phyloP scores from a whole-genome alignment of 176 grass and related monocot species.

The Typha latifolia region DNA sequence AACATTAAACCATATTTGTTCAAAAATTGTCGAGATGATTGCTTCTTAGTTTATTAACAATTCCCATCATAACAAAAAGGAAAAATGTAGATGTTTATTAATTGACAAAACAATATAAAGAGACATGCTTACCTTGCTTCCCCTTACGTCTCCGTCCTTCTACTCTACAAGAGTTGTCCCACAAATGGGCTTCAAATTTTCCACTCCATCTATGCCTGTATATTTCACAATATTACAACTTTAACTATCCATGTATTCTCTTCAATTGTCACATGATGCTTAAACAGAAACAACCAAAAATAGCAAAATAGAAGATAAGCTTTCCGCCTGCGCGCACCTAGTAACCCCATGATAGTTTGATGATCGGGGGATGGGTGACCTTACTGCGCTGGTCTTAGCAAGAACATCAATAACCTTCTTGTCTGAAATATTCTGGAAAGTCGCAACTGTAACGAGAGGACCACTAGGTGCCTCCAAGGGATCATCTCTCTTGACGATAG shows the following conservation, averaged over 20 bases:
- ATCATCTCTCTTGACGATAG: slow-evolving; percentile 43
- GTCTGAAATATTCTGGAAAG: slow-evolving; percentile 9
- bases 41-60: neutral
- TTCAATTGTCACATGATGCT: neutral
- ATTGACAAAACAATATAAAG: neutral
- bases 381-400: slow-evolving; percentile 14
- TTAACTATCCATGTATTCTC: neutral
- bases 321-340: slow-evolving; percentile 34
- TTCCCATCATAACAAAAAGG: neutral
- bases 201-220: slow-evolving; percentile 94
- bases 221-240: slow-evolving; percentile 10
- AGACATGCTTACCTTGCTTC: slow-evolving; percentile 57
- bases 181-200: slow-evolving; percentile 93
- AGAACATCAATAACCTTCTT: slow-evolving; percentile 16
- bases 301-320: slow-evolving; percentile 1
- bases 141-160: slow-evolving; percentile 90
- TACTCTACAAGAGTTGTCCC: slow-evolving; percentile 85
- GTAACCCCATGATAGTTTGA: slow-evolving; percentile 81
- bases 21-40: neutral
- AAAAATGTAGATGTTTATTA: neutral
- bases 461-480: slow-evolving; percentile 13
- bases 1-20: neutral
- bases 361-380: slow-evolving; percentile 36
- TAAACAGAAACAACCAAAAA: slow-evolving; percentile 9
- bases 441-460: slow-evolving; percentile 17